phyloP scores from a whole-genome alignment of 108 stramenopile species.

The Cylindrotheca fusiformis region DNA sequence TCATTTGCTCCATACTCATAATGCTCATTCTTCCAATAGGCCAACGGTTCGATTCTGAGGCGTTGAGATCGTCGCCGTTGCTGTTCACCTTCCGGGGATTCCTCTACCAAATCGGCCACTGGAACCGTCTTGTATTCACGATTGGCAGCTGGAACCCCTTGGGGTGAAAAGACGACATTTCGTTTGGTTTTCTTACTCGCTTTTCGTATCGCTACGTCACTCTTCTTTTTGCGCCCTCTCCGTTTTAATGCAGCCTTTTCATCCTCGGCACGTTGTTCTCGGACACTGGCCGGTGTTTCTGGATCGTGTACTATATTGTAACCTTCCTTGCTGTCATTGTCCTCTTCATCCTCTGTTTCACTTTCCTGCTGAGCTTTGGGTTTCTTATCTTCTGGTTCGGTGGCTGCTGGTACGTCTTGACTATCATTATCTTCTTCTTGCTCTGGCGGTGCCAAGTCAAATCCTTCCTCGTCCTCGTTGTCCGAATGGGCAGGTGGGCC shows the following conservation, averaged over 20 bases:
- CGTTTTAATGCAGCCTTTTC: constrained; percentile 12
- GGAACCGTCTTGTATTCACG: constrained; percentile 62
- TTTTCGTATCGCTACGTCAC: constrained; percentile 19
- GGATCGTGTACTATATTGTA: constrained; percentile 33
- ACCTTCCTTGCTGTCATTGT: constrained; percentile 27
- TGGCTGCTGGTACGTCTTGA: constrained; percentile 16
- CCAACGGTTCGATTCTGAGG: constrained; percentile 53
- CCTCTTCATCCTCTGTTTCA: constrained; percentile 2
- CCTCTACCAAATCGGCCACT: constrained; percentile 55
- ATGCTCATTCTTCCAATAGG: constrained; percentile 91
- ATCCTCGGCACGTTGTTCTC: constrained; percentile 7
- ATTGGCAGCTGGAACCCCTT: constrained; percentile 53
- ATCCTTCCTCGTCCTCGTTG: neutral
- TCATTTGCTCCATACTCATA: constrained; percentile 71
- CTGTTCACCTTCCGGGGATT: constrained; percentile 39
- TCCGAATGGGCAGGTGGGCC: neutral
- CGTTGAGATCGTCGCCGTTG: constrained; percentile 60
- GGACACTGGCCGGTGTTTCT: constrained; percentile 22
- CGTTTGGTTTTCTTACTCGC: constrained; percentile 32
- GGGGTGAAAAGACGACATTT: constrained; percentile 32
- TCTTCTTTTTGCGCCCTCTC: constrained; percentile 10
- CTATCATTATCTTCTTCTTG: constrained; percentile 17
- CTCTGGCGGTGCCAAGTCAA: neutral
- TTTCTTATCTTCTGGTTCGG: constrained; percentile 6
- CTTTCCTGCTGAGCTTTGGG: neutral